Evolutionary conservation across 1,284 basidiomycete species (phyloP), one percentile per base, ranked within the genome.

Genomic region (Naganishia albida): DNA sequence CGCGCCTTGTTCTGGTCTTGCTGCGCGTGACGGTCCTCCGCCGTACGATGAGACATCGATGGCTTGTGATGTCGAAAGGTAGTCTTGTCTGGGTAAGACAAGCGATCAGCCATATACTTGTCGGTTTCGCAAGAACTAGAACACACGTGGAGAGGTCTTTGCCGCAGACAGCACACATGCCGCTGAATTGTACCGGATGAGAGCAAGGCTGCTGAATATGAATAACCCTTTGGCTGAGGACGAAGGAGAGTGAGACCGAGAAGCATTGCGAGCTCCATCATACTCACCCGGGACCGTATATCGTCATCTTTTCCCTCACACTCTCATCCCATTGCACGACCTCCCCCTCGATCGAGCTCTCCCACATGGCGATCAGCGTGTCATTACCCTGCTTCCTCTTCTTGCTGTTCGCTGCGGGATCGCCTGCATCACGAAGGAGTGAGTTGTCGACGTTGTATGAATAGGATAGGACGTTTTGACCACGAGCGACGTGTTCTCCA

Each of bases 81-180:
- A 94, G 80, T 94, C 91, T 70, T 85, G 84, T 67, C 91, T 94
- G 67, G 23, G 13, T 13, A 7, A 2, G 23, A 46, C 25, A n/a
- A 54, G 46, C 6, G 30, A 20, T 64, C 16, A 73, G 67, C 40
- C 28, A 46, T 6, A 12, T 56, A n/a, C 8, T 20, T 39, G 49
- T 15, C 26, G 82, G 88, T 71, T 75, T 95, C 92, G 84, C 86
- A 52, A 91, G 93, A 83, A 98, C 52, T 3, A 51, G 13, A 25
- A 82, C 88, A 71, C 75, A 96, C 93, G 84, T 86, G 52, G 91
- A 93, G 83, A 98, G 87, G 72, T 96, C 92, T 78, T 90, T 91
- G 43, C 93, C 94, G 75, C 94, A 99, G 38, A 95, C 78, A 1
- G 90, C 93, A 76, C 94, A 99, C 67, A 98, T 83, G 1, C 95